phyloP scores from a whole-genome alignment of 345 rosid genomes.

The Dipteronia sinensis region DNA sequence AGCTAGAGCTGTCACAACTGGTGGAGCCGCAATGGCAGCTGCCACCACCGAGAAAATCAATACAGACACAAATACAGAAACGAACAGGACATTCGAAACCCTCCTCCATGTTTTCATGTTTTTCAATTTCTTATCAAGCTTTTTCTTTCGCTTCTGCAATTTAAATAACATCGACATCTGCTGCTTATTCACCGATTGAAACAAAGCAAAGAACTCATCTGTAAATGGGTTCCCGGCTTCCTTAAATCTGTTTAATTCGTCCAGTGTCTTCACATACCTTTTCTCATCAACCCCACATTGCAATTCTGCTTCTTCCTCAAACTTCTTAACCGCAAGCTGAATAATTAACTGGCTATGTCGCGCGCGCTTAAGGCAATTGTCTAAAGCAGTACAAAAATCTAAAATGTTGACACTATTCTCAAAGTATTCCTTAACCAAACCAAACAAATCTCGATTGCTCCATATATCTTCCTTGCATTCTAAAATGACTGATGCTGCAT shows the following conservation, averaged over 20 bases:
- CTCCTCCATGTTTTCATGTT: constrained; percentile 72
- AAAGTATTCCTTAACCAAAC: constrained; percentile 70
- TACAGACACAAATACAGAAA: constrained; percentile 66
- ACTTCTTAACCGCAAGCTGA: constrained; percentile 61
- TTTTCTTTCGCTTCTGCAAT: constrained; percentile 49
- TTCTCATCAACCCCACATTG: constrained; percentile 35
- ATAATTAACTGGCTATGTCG: constrained; percentile 66
- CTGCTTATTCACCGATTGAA: constrained; percentile 50
- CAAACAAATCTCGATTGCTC: constrained; percentile 61
- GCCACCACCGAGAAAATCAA: constrained; percentile 87
- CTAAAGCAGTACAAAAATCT: constrained; percentile 79
- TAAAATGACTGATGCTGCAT: constrained; percentile 64
- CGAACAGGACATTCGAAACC: constrained; percentile 73
- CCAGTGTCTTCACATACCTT: constrained; percentile 61
- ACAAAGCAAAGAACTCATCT: constrained; percentile 57
- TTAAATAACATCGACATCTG: constrained; percentile 56
- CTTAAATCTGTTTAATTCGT: constrained; percentile 65
- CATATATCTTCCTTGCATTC: constrained; percentile 72
- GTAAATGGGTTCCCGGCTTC: constrained; percentile 70
- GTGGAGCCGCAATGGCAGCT: constrained; percentile 82
- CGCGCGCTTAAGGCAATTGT: constrained; percentile 65
- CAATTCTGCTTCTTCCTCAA: constrained; percentile 50
- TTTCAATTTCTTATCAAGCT: constrained; percentile 65
- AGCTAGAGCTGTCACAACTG: constrained; percentile 63
- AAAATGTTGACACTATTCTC: constrained; percentile 61